Conservation (phyloP, 2,329 filamentous ascomycete genomes). For the Sporothrix protearum region DNA sequence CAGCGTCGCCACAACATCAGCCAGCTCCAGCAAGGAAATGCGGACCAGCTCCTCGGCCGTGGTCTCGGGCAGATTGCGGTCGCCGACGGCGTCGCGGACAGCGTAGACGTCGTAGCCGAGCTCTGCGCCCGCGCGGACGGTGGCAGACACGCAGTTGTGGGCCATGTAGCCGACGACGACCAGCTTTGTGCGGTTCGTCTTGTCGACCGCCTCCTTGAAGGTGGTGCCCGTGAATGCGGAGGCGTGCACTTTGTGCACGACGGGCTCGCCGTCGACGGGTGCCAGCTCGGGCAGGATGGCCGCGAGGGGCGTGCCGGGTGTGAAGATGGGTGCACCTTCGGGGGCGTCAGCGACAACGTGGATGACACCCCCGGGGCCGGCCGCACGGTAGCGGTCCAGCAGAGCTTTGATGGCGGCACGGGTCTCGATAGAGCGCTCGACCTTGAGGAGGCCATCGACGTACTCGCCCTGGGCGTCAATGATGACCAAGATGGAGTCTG, state of each 20-base stretch:
- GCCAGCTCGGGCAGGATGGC: constrained; percentile 18
- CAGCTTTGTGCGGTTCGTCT: constrained; percentile 18
- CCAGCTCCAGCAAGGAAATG: constrained; percentile 21
- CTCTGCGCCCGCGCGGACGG: neutral
- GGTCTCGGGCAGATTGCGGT: constrained; percentile 11
- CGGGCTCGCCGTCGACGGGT: constrained; percentile 16
- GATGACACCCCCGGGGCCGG: constrained; percentile 6
- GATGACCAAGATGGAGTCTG: constrained; percentile 22
- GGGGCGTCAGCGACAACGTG: constrained; percentile 20
- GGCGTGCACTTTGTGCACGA: constrained; percentile 21
- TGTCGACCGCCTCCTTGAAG: constrained; percentile 13
- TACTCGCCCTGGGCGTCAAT: constrained; percentile 24
- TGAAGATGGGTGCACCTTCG: constrained; percentile 21
- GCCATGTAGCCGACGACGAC: constrained; percentile 19
- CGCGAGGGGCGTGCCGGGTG: constrained; percentile 17
- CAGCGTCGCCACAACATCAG: constrained; percentile 19
- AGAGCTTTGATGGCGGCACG: constrained; percentile 18
- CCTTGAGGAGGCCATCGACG: constrained; percentile 18
- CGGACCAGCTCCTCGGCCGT: constrained; percentile 21
- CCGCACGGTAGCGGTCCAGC: constrained; percentile 21
- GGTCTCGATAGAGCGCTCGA: constrained; percentile 6
- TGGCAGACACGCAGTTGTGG: constrained; percentile 23
- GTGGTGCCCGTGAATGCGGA: constrained; percentile 13
- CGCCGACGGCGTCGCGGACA: constrained; percentile 16
- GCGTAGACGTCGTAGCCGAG: constrained; percentile 12